phyloP scores from a whole-genome alignment of 345 rosid genomes.

The Diplotaxis tenuifolia region DNA sequence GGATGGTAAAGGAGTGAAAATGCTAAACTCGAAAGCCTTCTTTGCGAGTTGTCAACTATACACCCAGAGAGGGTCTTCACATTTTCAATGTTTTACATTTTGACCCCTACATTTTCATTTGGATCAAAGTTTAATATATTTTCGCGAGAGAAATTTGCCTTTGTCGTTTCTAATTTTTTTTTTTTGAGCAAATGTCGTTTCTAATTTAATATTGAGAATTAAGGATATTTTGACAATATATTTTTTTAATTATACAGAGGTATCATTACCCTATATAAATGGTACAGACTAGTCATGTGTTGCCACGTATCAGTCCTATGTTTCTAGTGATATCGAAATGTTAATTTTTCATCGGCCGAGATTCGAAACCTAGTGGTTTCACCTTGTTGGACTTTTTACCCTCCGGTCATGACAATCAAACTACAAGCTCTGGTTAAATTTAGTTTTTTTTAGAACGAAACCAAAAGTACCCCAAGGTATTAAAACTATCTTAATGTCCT shows the following conservation, averaged over 20 bases:
- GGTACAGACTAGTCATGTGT: too few relatives aligned
- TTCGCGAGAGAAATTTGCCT: background rate
- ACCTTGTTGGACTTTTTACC: too few relatives aligned
- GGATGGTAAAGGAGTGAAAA: background rate
- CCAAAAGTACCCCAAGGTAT: background rate
- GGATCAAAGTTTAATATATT: background rate
- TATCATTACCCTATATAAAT: too few relatives aligned
- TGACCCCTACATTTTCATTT: conserved; percentile 23
- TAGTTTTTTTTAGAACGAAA: background rate
- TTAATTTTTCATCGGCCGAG: too few relatives aligned
- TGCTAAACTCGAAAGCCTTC: conserved; percentile 5
- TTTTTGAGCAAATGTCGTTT: too few relatives aligned
- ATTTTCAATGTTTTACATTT: background rate
- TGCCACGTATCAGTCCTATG: too few relatives aligned
- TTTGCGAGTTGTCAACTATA: conserved; percentile 16
- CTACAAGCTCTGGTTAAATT: background rate
- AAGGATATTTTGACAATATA: too few relatives aligned
- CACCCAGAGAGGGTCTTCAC: background rate
- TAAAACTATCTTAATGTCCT: background rate
- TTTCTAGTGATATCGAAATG: too few relatives aligned
- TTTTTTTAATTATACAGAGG: too few relatives aligned
- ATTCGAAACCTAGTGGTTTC: too few relatives aligned
- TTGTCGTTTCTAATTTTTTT: too few relatives aligned
- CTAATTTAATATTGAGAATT: background rate
- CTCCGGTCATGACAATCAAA: too few relatives aligned